These are phyloP conservation scores for Mycena filopes DNA, from an alignment of 768 basidiomycete genomes.

Conservation along the genomic window DNA sequence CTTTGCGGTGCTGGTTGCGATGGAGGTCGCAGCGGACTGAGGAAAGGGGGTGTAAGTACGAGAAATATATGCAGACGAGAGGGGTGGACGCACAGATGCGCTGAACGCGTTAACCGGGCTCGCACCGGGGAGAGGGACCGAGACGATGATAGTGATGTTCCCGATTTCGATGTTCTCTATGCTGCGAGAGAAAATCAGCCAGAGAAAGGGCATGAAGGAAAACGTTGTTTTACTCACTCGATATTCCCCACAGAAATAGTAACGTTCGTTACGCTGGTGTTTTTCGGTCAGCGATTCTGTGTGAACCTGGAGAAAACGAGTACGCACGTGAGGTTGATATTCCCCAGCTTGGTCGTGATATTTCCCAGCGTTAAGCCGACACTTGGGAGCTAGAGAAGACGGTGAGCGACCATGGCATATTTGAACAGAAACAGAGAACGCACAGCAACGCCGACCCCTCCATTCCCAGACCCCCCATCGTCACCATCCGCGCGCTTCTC, in stretches of 20 bases:
- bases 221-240: constrained; percentile 24
- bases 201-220: not conserved
- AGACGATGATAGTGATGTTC: constrained; percentile 33
- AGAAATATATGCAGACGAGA: not conserved
- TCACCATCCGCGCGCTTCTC: constrained; percentile 28
- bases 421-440: too few relatives aligned
- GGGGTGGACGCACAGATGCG: constrained; percentile 23
- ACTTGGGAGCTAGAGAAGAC: constrained; percentile 22
- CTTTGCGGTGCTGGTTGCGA: constrained; percentile 27
- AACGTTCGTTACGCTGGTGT: constrained; percentile 32
- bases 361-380: constrained; percentile 32
- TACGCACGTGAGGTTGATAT: constrained; percentile 34
- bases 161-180: constrained; percentile 33
- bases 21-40: constrained; percentile 29
- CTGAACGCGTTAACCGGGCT: constrained; percentile 35
- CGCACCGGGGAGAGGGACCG: constrained; percentile 34
- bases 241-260: constrained; percentile 32
- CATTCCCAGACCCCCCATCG: constrained; percentile 14
- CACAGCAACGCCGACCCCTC: constrained; percentile 23
- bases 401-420: too few relatives aligned
- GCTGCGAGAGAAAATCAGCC: constrained; percentile 3
- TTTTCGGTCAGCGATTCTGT: not conserved
- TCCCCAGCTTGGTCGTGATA: constrained; percentile 34
- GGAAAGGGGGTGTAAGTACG: too few relatives aligned
- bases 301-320: not conserved